Conservation (phyloP, 2,329 filamentous ascomycete species). For the Thyridium curvatum region DNA sequence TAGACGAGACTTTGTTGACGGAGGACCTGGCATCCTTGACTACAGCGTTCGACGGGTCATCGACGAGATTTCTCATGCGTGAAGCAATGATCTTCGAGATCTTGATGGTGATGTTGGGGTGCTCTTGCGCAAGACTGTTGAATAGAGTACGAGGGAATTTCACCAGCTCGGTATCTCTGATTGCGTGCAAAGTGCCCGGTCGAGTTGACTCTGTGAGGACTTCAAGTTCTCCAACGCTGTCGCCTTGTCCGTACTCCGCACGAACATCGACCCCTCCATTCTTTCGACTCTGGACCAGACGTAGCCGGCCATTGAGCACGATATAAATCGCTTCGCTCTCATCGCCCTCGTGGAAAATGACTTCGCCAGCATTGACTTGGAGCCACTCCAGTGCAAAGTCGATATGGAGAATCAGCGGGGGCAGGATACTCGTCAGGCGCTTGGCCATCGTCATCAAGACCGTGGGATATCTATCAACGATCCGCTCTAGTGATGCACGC, state of each 20-base stretch:
- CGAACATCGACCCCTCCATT: conserved; percentile 79
- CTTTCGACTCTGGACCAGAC: conserved; percentile 75
- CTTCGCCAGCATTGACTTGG: conserved; percentile 89
- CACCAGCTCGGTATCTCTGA: conserved; percentile 91
- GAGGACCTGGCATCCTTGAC: conserved; percentile 57
- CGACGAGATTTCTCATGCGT: conserved; percentile 82
- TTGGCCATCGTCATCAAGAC: conserved; percentile 95
- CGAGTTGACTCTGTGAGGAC: conserved; percentile 90
- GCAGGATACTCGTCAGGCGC: conserved; percentile 80
- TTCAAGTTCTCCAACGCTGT: conserved; percentile 94
- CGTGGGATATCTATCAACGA: conserved; percentile 88
- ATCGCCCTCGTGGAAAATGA: conserved; percentile 88
- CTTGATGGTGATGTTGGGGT: conserved; percentile 97
- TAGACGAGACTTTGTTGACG: conserved; percentile 69
- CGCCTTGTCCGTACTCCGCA: conserved; percentile 92
- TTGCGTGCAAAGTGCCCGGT: conserved; percentile 89
- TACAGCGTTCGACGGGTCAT: conserved; percentile 66
- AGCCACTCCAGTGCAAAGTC: conserved; percentile 99
- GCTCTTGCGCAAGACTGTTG: conserved; percentile 94
- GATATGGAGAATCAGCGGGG: conserved; percentile 87
- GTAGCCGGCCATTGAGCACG: conserved; percentile 85
- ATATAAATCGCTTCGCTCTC: conserved; percentile 99
- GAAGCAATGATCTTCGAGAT: conserved; percentile 98
- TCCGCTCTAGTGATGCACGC: conserved; percentile 75
- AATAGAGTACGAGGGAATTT: conserved; percentile 95